Base-by-base conservation (phyloP, 1,284 basidiomycete species). In the Trichosporon sp. region DNA sequence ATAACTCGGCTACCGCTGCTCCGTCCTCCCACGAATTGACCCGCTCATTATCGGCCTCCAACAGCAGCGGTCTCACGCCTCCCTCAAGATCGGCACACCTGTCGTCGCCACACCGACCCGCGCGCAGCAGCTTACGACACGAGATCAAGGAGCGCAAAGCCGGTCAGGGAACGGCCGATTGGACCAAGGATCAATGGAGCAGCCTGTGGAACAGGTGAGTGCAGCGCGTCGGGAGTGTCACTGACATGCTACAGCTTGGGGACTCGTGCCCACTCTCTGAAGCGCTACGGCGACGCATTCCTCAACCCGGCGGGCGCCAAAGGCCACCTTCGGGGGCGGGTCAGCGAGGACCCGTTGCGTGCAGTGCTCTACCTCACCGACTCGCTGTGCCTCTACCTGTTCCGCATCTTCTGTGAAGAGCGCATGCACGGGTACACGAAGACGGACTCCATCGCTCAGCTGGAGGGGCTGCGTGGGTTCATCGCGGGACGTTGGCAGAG, bases 331-430 rank as follows among this genome's bases (percentile, higher is more conserved):
- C 67, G 68, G 31, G 66, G 68, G 11, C 68, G 58, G 31, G 71
- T 79, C 1, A 72, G 75, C 0, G 68, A 72, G 31, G 78, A 82
- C 62, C 72, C 69, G 0, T 68, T 84, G 2, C 74, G 83, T 29
- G 83, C 82, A 6, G 73, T 83, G 0, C 74, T 85, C 13, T 80
- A 83, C 71, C 82, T 84, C 64, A 83, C 84, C 32, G 86, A 87
- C 70, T 82, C 85, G 15, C 77, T 85, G 31, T 75, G 86, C 4
- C 78, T 86, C 6, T 87, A 83, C 76, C 78, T 84, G 18, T 85
- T 84, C 71, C 77, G 83, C 25, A 86, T 85, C 73, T 86, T 83
- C 77, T 83, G 83, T 70, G 84, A 85, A 60, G 86, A 87, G 62
- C 78, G 81, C 29, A 76, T 75, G 3, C 68, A 65, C 5, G 77